Conservation (phyloP, 176 grass and related monocot genomes). For the Carex kokanica region DNA sequence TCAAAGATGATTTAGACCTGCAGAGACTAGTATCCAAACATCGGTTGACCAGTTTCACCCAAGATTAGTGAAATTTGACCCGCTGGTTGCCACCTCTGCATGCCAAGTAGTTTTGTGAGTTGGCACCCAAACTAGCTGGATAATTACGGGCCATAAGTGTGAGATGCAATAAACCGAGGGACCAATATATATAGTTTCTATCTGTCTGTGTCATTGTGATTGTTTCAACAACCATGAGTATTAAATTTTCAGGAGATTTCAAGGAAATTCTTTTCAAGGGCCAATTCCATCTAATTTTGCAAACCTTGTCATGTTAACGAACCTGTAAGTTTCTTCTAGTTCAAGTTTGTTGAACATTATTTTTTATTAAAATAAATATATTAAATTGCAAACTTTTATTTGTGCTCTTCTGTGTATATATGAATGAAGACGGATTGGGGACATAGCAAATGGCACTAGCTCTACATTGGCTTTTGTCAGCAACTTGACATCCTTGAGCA, state of each 20-base stretch:
- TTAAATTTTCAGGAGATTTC: conserved; percentile 55
- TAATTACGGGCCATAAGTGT: background rate
- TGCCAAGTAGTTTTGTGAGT: background rate
- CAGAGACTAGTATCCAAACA: background rate
- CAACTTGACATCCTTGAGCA: conserved; percentile 59
- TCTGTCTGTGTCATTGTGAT: background rate
- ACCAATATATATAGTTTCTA: background rate
- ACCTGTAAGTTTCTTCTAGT: conserved; percentile 46
- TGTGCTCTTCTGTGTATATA: background rate
- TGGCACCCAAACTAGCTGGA: background rate
- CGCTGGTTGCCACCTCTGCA: background rate
- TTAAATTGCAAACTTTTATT: background rate
- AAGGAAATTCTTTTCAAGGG: conserved; percentile 85
- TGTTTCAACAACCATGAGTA: background rate
- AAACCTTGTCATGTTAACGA: conserved; percentile 43
- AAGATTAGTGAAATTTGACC: background rate
- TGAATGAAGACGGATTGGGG: conserved; percentile 58
- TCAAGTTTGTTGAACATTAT: background rate
- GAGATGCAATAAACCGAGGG: background rate
- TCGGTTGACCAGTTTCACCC: background rate
- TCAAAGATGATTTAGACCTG: background rate
- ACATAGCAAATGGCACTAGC: conserved; percentile 68
- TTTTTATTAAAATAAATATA: background rate
- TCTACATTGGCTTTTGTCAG: conserved; percentile 54
- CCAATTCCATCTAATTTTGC: conserved; percentile 61